Conservation (phyloP, 345 rosid genomes). For the Camelina neglecta region DNA sequence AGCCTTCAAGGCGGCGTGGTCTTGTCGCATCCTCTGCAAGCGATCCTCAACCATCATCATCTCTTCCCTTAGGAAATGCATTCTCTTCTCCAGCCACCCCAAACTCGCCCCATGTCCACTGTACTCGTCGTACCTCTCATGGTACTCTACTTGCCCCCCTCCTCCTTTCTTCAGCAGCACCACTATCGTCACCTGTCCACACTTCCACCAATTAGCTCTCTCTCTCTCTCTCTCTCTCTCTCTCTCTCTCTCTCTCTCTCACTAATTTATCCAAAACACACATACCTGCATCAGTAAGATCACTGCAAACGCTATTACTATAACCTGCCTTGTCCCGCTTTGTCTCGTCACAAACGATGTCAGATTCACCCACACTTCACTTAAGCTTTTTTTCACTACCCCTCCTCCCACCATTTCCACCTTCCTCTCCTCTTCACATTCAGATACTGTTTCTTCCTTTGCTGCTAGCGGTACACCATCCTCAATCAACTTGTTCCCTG, state of each 20-base stretch:
- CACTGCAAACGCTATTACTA: constrained; percentile 66
- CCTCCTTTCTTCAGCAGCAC: constrained; percentile 62
- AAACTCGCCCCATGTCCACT: constrained; percentile 52
- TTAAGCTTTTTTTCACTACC: constrained; percentile 33
- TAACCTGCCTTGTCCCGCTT: constrained; percentile 59
- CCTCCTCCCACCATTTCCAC: constrained; percentile 43
- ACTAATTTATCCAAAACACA: neutral
- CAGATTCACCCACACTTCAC: constrained; percentile 49
- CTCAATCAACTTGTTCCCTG: constrained; percentile 47
- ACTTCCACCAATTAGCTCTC: constrained; percentile 3
- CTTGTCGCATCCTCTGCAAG: constrained; percentile 72
- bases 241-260: neutral
- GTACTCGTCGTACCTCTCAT: constrained; percentile 35
- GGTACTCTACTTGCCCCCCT: constrained; percentile 56
- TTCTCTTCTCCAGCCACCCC: constrained; percentile 74
- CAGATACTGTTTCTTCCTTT: constrained; percentile 46
- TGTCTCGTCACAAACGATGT: constrained; percentile 55
- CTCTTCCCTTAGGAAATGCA: constrained; percentile 76
- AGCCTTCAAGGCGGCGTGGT: constrained; percentile 60
- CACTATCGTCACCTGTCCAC: constrained; percentile 72
- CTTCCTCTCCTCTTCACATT: constrained; percentile 37
- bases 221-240: neutral
- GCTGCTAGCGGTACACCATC: constrained; percentile 42
- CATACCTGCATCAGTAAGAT: constrained; percentile 90
- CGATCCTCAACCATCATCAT: constrained; percentile 75